A percentile compares a stretch with the other conserved stretches of the same genome.
These are phyloP conservation scores for Pythium periplocum DNA, from an alignment of 352 stramenopile species.

Conservation along the genomic window DNA sequence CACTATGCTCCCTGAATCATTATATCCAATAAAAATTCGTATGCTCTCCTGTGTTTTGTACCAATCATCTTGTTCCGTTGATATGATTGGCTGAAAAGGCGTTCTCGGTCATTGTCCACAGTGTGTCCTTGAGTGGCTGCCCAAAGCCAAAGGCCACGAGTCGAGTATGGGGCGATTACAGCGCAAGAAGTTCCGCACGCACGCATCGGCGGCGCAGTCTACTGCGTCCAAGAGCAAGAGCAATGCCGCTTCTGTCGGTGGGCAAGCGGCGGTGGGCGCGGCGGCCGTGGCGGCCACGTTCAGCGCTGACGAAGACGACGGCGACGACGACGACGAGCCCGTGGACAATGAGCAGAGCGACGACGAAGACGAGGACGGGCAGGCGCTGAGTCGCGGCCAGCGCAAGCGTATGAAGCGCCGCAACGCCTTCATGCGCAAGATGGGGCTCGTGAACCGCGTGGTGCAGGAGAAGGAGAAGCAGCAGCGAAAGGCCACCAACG, in stretches of 20 bases:
- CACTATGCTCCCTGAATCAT: too few relatives aligned
- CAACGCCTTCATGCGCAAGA: conserved; percentile 80
- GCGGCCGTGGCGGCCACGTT: conserved; percentile 66
- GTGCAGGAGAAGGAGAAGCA: conserved; percentile 41
- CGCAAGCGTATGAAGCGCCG: conserved; percentile 82
- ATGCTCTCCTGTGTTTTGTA: too few relatives aligned
- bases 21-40: too few relatives aligned
- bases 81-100: conserved; percentile 2
- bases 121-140: too few relatives aligned
- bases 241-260: conserved; percentile 3
- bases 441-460: conserved; percentile 75
- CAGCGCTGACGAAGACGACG: conserved; percentile 31
- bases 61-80: too few relatives aligned
- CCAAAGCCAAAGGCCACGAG: not conserved
- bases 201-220: conserved; percentile 45
- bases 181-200: conserved; percentile 53
- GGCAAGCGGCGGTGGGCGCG: conserved; percentile 26
- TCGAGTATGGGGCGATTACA: conserved; percentile 42
- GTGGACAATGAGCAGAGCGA: conserved; percentile 24
- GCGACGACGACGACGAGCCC: conserved; percentile 15
- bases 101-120: not conserved
- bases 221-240: conserved; percentile 24
- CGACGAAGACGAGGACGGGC: conserved; percentile 17
- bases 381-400: conserved; percentile 68
- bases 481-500: conserved; percentile 39